phyloP scores from a whole-genome alignment of 257 asterid species.

The Solanum chilense region DNA sequence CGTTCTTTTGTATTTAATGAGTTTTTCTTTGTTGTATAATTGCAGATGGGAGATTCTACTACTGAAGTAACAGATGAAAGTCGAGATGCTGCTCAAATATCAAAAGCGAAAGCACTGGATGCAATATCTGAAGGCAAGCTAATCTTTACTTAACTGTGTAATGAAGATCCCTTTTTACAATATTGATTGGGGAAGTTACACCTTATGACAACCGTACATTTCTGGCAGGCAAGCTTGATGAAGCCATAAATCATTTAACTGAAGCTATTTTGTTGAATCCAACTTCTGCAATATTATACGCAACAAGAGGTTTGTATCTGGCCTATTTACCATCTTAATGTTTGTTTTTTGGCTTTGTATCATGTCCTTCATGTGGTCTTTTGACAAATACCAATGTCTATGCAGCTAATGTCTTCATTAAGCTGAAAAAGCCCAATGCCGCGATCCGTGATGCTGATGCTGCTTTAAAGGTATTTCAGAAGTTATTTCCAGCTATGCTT shows the following conservation, averaged over 20 bases:
- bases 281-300: conserved; percentile 49
- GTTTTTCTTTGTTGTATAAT: neutral
- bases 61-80: conserved; percentile 56
- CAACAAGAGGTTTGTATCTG: conserved; percentile 41
- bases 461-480: conserved; percentile 43
- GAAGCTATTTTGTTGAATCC: conserved; percentile 64
- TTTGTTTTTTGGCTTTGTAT: neutral
- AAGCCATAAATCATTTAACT: conserved; percentile 44
- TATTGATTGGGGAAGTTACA: neutral
- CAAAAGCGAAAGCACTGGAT: conserved; percentile 46
- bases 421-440: conserved; percentile 71
- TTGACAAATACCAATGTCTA: neutral
- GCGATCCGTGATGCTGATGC: conserved; percentile 79
- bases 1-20: neutral
- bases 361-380: neutral
- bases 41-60: conserved; percentile 67
- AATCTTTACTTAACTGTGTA: neutral
- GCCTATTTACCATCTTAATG: neutral
- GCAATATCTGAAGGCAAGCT: conserved; percentile 46
- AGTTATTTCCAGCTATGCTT: neutral
- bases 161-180: neutral
- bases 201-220: neutral
- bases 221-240: conserved; percentile 42
- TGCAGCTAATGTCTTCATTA: conserved; percentile 46
- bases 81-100: conserved; percentile 45